These are phyloP conservation scores for Suillus variegatus DNA, from an alignment of 768 basidiomycete genomes.

Conservation along the genomic window DNA sequence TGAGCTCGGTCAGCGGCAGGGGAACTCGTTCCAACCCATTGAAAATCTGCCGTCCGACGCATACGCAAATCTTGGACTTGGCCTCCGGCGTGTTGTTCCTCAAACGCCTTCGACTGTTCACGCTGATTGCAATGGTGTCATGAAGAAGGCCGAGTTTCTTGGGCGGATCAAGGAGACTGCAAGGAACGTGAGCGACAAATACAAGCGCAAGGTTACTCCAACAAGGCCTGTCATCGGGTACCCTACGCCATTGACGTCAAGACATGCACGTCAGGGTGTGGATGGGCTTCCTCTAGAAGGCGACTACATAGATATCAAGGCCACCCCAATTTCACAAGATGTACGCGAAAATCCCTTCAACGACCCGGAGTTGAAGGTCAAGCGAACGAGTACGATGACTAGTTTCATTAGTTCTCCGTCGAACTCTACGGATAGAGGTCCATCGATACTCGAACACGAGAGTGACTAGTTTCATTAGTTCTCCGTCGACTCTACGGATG, in stretches of 20 bases:
- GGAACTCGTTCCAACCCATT: constrained; percentile 17
- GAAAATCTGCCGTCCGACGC: constrained; percentile 20
- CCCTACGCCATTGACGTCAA: constrained; percentile 45
- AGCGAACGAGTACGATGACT: constrained; percentile 43
- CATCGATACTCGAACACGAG: too few relatives aligned
- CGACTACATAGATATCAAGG: constrained; percentile 34
- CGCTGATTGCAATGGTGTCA: constrained; percentile 47
- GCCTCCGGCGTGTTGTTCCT: constrained; percentile 49
- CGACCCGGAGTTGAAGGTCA: constrained; percentile 32
- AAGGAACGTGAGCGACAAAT: constrained; percentile 68
- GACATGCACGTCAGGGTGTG: constrained; percentile 14
- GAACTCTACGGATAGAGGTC: constrained; percentile 63
- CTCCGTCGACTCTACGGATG: too few relatives aligned
- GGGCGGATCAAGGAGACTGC: constrained; percentile 63
- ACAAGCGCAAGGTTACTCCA: constrained; percentile 38
- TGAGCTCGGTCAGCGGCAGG: constrained; percentile 21
- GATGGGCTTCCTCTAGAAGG: constrained; percentile 30
- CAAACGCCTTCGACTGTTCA: constrained; percentile 37
- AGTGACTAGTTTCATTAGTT: too few relatives aligned
- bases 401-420: constrained; percentile 59
- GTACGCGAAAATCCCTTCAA: constrained; percentile 42
- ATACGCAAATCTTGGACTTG: constrained; percentile 39
- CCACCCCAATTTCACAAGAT: constrained; percentile 17
- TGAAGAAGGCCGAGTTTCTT: constrained; percentile 73
- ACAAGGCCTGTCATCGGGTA: constrained; percentile 58